Base-by-base conservation (phyloP, 2,329 filamentous ascomycete genomes). In the Trichoderma sp. region DNA sequence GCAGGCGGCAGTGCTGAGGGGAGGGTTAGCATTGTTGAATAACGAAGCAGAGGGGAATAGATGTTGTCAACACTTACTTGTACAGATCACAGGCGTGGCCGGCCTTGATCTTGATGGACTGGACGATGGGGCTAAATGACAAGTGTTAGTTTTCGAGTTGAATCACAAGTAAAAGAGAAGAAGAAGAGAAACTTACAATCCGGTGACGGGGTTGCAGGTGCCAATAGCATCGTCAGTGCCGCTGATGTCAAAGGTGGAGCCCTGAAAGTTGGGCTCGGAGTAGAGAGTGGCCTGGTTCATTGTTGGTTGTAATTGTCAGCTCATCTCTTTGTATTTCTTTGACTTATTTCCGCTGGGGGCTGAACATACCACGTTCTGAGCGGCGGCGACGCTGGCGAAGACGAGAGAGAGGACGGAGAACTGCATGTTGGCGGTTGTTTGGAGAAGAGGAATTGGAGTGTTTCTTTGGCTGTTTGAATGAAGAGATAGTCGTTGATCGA, bases 261-360 rank as follows among this genome's bases (percentile, higher is more conserved):
- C 60, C 32, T 64, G 32, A 24, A 64, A 64, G 60, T 55, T 28
- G 60, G 49, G 26, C 32, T 39, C 24, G 2, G 60, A 64, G 60
- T 55, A 64, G 51, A 64, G 60, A 24, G 60, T 64, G 34, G 60
- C 60, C 60, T 64, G 39, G n/a, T 49, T 24, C 21, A 24, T 24
- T 49, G 18, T 49, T 49, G 46, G 14, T 8, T 43, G 39, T 8
- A 2, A 49, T 24, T 49, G 46, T 49, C n/a, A 49, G 43, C 4
- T 21, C n/a, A n/a, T 49, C 43, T 21, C 21, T 11, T 49, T 11
- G 3, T 11, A 21, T 21, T 32, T 11, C 32, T 32, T 32, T 7
- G 8, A 32, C 32, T 11, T 32, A 4, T 32, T 32, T 11, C 32
- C 11, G 3, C 32, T 11, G 10, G 10, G 32, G 32, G 3, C 11